phyloP scores from a whole-genome alignment of 1,284 basidiomycete species.

The Ustilago xerochloae region DNA sequence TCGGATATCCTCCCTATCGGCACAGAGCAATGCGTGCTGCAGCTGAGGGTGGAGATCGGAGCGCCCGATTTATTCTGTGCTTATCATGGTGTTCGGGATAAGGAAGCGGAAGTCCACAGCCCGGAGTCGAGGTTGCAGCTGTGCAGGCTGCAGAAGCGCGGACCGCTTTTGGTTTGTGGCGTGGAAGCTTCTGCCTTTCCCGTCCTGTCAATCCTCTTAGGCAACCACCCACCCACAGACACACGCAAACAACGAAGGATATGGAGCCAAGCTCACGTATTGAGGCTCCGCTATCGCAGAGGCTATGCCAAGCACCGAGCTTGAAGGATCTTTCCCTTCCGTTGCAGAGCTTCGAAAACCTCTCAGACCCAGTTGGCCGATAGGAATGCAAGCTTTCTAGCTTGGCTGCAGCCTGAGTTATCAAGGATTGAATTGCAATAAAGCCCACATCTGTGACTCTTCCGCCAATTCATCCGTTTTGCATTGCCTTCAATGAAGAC shows the following conservation, averaged over 20 bases:
- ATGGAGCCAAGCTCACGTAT: too few relatives aligned
- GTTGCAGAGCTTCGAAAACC: neutral
- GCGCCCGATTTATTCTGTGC: neutral
- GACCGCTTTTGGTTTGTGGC: neutral
- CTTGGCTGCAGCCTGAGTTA: too few relatives aligned
- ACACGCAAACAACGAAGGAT: too few relatives aligned
- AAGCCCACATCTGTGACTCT: too few relatives aligned
- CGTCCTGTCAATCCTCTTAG: too few relatives aligned
- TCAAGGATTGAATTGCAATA: too few relatives aligned
- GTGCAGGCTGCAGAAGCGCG: too few relatives aligned
- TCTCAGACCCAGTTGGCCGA: too few relatives aligned
- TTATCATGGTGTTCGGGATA: neutral
- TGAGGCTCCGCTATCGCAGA: neutral
- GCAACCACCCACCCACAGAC: too few relatives aligned
- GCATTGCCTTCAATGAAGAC: neutral
- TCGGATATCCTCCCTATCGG: neutral
- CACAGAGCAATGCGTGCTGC: neutral
- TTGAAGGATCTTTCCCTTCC: neutral
- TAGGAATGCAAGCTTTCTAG: neutral
- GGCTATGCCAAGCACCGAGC: conserved; percentile 1
- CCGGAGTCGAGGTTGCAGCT: too few relatives aligned
- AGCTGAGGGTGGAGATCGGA: too few relatives aligned
- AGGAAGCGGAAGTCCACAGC: neutral
- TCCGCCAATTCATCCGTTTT: neutral
- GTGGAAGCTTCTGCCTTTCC: too few relatives aligned